A percentile compares a stretch with the other conserved stretches of the same genome.
These are phyloP conservation scores for Pythium apleroticum DNA, from an alignment of 352 stramenopile genomes.

Conservation along the genomic window DNA sequence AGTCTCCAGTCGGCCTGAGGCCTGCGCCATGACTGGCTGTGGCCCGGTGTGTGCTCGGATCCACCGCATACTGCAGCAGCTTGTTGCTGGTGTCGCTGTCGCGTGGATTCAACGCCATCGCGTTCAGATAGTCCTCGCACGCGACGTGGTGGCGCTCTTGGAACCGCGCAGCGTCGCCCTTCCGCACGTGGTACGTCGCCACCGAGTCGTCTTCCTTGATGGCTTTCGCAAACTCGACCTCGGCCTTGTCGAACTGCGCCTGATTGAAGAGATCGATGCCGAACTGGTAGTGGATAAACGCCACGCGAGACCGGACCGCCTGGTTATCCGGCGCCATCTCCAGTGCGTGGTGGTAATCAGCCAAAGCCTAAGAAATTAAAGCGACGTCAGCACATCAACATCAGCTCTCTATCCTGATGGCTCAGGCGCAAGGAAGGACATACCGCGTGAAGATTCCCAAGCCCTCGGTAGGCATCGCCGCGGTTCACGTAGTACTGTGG, in stretches of 20 bases:
- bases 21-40: not conserved
- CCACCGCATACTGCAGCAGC: conserved; percentile 50
- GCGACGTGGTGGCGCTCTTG: conserved; percentile 65
- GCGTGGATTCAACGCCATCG: conserved; percentile 50
- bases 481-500: conserved; percentile 66
- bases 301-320: conserved; percentile 60
- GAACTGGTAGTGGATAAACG: conserved; percentile 82
- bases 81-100: conserved; percentile 67
- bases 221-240: conserved; percentile 65
- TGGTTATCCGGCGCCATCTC: conserved; percentile 52
- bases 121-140: conserved; percentile 49
- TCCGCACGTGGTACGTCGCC: conserved; percentile 63
- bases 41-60: conserved; percentile 4
- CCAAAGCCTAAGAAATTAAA: conserved; percentile 59
- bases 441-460: conserved; percentile 73
- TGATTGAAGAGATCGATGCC: conserved; percentile 78
- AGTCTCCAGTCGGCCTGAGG: conserved; percentile 4
- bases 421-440: conserved; percentile 1
- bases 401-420: not conserved
- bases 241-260: conserved; percentile 67
- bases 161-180: conserved; percentile 72
- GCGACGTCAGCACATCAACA: not conserved
- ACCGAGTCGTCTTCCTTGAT: conserved; percentile 58
- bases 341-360: conserved; percentile 74
- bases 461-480: conserved; percentile 70